Percentiles rank a stretch among this genome's conserved stretches.
These are phyloP conservation scores for Corchorus olitorius DNA, from an alignment of 345 rosid species.

Conservation along the genomic window DNA sequence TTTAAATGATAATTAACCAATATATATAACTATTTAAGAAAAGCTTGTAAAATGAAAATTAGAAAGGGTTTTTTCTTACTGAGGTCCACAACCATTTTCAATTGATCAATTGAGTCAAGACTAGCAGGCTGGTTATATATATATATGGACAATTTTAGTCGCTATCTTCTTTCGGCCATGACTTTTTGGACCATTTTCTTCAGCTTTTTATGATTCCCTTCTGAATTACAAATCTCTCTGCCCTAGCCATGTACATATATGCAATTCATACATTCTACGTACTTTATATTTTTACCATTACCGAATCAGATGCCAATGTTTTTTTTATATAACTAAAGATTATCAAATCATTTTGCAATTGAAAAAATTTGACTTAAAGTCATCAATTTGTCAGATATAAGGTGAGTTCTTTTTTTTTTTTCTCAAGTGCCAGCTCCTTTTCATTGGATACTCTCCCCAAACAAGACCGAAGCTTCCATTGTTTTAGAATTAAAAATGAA, in stretches of 20 bases:
- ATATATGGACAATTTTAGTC: background rate
- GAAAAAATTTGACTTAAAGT: background rate
- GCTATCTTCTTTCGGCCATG: slow-evolving; percentile 16
- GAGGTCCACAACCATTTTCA: background rate
- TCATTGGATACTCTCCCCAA: background rate
- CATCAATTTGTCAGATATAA: background rate
- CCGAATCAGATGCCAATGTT: background rate
- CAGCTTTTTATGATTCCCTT: background rate
- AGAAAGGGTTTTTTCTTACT: background rate
- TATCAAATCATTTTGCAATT: background rate
- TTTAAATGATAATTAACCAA: too few relatives aligned
- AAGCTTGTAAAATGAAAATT: background rate
- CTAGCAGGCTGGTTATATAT: background rate
- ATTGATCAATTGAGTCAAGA: background rate
- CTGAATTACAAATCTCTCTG: background rate
- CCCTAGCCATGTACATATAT: background rate
- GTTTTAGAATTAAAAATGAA: background rate
- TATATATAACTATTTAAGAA: too few relatives aligned
- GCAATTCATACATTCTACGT: too few relatives aligned
- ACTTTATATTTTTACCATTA: background rate
- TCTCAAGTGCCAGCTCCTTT: background rate
- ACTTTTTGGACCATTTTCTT: slow-evolving; percentile 8
- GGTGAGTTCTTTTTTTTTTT: background rate
- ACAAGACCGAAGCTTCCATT: background rate
- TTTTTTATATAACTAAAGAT: background rate